Evolutionary conservation across 768 basidiomycete genomes (phyloP), one percentile per base, ranked within the genome.

Genomic region (Russula olivacea): DNA sequence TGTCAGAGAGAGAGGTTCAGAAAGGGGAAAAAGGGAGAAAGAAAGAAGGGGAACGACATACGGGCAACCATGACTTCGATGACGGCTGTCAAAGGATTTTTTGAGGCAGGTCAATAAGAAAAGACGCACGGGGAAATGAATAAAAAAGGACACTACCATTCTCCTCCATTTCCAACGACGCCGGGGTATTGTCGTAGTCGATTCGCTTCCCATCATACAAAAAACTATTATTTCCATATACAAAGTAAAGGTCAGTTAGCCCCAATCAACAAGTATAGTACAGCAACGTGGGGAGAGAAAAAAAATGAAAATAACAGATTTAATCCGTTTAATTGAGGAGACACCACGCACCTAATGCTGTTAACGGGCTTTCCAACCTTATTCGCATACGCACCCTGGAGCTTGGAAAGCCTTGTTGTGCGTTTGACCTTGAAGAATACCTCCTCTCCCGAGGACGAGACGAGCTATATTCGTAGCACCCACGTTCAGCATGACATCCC

Each of bases 11-110:
- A 19, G 19, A 41, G 28, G 28, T 30, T 10, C 34, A 12, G 34
- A 36, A 36, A 36, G 34, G 34, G 11, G 11, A 36, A 36, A 1
- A 36, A 36, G 11, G 10, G 34, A 12, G 4, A 4, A 4, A 6
- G 30, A 12, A 28, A 28, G 4, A 28, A 4, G 34, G 34, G 11
- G 11, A 11, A 36, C 11, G 34, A 81, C 86, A 66, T 78, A 95
- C 93, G 93, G 78, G 95, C 92, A 63, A 95, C 89, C 88, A 94
- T 91, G 66, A 95, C 94, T 80, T 98, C 94, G 75, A 98, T 93
- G 10, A 92, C 86, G 73, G 97, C 94, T 86, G 69, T 30, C 28
- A n/a, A 6, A 17, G 5, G 34, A 4, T 21, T 40, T 40, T 59
- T 36, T n/a, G 23, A 58, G 34, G n/a, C 11, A 3, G 62, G 23